Conservation (phyloP, 768 basidiomycete genomes). For the Lactarius sanguifluus region DNA sequence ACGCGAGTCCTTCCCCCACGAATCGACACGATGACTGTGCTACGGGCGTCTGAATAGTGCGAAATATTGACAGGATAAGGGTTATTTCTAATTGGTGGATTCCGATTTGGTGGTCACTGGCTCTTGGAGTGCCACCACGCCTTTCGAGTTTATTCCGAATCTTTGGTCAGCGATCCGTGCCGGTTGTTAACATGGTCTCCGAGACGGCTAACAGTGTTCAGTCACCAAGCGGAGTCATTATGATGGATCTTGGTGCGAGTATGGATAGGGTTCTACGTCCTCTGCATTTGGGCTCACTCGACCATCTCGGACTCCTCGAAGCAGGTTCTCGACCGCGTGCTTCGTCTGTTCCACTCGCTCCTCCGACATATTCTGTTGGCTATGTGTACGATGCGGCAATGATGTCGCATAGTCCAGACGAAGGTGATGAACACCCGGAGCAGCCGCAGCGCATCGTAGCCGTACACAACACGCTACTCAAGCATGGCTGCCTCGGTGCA, state of each 20-base stretch:
- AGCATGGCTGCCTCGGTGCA: slow-evolving; percentile 55
- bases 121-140: background rate
- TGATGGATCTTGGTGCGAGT: slow-evolving; percentile 8
- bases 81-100: too few relatives aligned
- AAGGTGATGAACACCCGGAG: slow-evolving; percentile 73
- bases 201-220: background rate
- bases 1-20: too few relatives aligned
- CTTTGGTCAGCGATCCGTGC: background rate
- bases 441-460: slow-evolving; percentile 71
- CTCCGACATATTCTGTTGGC: slow-evolving; percentile 51
- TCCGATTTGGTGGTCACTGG: background rate
- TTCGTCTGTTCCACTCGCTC: slow-evolving; percentile 34
- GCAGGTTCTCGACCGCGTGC: slow-evolving; percentile 29
- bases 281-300: slow-evolving; percentile 13
- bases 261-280: slow-evolving; percentile 3
- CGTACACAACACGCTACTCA: slow-evolving; percentile 68
- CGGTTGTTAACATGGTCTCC: background rate
- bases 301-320: slow-evolving; percentile 13
- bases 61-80: too few relatives aligned
- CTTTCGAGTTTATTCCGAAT: background rate
- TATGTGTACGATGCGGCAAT: slow-evolving; percentile 87
- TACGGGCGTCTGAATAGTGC: too few relatives aligned
- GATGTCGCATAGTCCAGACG: slow-evolving; percentile 75
- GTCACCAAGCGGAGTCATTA: background rate
- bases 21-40: too few relatives aligned